Base-by-base conservation (phyloP, 2,329 filamentous ascomycete genomes). In the Gnomoniopsis smithogilvyi region DNA sequence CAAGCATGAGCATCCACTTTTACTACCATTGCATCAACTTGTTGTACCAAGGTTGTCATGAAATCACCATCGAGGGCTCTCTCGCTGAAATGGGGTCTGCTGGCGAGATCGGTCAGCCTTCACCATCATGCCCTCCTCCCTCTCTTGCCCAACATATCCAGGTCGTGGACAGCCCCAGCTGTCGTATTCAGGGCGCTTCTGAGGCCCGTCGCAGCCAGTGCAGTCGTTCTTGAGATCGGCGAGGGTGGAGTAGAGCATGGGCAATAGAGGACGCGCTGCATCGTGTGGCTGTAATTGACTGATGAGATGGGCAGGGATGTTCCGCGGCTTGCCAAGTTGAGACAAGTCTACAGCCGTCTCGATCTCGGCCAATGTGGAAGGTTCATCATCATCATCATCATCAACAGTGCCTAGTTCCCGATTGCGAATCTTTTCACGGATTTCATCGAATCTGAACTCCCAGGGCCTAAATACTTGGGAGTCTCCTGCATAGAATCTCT, bases 211-310 rank as follows among this genome's bases (percentile, higher is more conserved):
- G 19, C 48, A 56, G 19, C 54, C 53, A 1, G 56, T 49, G 15
- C 48, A 56, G n/a, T 50, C 48, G 15, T 34, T 46, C 41, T 36
- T 41, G 21, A 60, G 38, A 30, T 61, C 60, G 41, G 66, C 55
- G 36, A 78, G 59, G 4, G 69, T 69, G 21, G 67, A 70, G 58
- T 76, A 72, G 3, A 70, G 68, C 72, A 80, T 73, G 51, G 72
- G 74, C 11, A 83, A 55, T 12, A 82, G 68, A 2, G 78, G 76
- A 14, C 69, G 66, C 12, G 72, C 70, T 54, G 79, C 74, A 51
- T 79, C 74, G 2, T 69, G 63, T 2, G 69, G 67, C 4, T 74
- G 67, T 62, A 74, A 74, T 7, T 57, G 58, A 60, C 74, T 75
- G 33, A 73, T 75, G 38, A 78, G 70, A 2, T 70, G 66, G n/a